Evolutionary conservation across 768 basidiomycete genomes (phyloP).

Genomic region (Mycena galopus): DNA sequence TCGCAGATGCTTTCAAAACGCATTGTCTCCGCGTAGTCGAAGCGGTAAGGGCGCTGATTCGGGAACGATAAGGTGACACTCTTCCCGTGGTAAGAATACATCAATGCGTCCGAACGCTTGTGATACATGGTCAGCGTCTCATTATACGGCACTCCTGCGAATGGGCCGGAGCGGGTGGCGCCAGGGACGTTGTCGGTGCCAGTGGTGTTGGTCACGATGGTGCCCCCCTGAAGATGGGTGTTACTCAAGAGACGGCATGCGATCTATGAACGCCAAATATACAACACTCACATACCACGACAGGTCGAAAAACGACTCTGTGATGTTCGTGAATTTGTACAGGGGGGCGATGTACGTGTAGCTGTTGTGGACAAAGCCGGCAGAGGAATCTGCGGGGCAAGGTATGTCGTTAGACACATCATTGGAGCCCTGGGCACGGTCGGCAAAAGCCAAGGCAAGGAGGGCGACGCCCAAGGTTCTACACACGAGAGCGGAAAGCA

Average conservation of each 20-base stretch:
- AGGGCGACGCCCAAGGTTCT: neutral
- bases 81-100: neutral
- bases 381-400: neutral
- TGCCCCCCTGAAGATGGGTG: neutral
- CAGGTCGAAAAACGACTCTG: conserved; percentile 24
- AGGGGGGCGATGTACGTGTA: conserved; percentile 26
- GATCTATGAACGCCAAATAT: neutral
- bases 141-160: neutral
- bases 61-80: neutral
- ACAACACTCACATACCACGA: conserved; percentile 30
- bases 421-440: neutral
- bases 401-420: neutral
- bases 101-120: neutral
- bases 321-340: conserved; percentile 22
- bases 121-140: conserved; percentile 18
- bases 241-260: too few relatives aligned
- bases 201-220: conserved; percentile 6
- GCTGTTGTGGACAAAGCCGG: conserved; percentile 28
- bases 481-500: neutral
- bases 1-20: conserved; percentile 32
- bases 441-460: neutral
- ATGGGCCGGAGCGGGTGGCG: conserved; percentile 25
- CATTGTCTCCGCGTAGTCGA: conserved; percentile 25
- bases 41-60: neutral
- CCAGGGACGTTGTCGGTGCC: conserved; percentile 33